These are phyloP conservation scores for Geotrichum ghanense DNA, from an alignment of 805 yeast genomes.

Conservation along the genomic window DNA sequence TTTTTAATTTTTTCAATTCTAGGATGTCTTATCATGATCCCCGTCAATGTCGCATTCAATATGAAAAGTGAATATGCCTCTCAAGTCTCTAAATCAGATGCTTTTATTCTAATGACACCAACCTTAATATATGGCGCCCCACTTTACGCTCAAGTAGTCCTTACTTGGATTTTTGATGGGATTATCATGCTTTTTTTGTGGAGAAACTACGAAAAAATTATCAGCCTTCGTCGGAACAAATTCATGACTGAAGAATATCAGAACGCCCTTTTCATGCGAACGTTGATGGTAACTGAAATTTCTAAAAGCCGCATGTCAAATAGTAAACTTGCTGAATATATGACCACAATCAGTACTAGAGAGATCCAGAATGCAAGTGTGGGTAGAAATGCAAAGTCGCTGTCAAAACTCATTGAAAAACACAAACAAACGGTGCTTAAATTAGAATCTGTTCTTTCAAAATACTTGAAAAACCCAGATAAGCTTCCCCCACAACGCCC, in stretches of 20 bases:
- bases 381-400: slow-evolving; percentile 20
- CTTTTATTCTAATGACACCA: slow-evolving; percentile 28
- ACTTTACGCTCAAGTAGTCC: slow-evolving; percentile 25
- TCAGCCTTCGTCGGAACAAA: slow-evolving; percentile 17
- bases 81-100: slow-evolving; percentile 19
- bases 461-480: slow-evolving; percentile 18
- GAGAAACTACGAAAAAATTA: slow-evolving; percentile 18
- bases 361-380: slow-evolving; percentile 15
- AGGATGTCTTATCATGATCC: slow-evolving; percentile 25
- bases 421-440: slow-evolving; percentile 16
- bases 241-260: slow-evolving; percentile 17
- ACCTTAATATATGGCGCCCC: slow-evolving; percentile 21
- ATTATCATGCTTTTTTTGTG: slow-evolving; percentile 21
- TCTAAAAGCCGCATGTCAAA: slow-evolving; percentile 17
- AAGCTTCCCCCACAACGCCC: slow-evolving; percentile 18
- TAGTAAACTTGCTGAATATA: slow-evolving; percentile 16
- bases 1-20: slow-evolving; percentile 23
- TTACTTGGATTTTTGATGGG: slow-evolving; percentile 22
- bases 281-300: slow-evolving; percentile 24
- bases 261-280: slow-evolving; percentile 18
- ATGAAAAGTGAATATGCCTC: slow-evolving; percentile 15
- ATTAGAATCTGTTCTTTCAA: slow-evolving; percentile 21
- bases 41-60: slow-evolving; percentile 27
- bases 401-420: slow-evolving; percentile 17
- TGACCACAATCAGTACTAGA: slow-evolving; percentile 4